A percentile compares a stretch with the other conserved stretches of the same genome.
phyloP scores from a whole-genome alignment of 1,139 yeast species.

The Ogataea hybrid region DNA sequence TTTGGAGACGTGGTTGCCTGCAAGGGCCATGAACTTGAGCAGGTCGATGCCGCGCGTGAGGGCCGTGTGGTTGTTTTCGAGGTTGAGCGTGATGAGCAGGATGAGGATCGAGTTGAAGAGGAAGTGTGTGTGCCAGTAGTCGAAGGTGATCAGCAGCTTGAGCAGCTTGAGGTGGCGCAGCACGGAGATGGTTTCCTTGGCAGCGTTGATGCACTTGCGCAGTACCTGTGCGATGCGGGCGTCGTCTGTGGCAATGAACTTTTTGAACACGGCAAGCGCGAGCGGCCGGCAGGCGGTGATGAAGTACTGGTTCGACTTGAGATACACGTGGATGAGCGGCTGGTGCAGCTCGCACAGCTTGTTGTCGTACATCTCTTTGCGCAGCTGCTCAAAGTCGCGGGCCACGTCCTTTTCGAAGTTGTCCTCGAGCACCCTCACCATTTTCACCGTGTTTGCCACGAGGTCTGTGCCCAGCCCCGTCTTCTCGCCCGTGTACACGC shows the following conservation, averaged over 20 bases:
- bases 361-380: conserved; percentile 17
- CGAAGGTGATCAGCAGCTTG: conserved; percentile 42
- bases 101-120: conserved; percentile 44
- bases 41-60: conserved; percentile 22
- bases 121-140: conserved; percentile 55
- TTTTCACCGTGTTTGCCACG: conserved; percentile 19
- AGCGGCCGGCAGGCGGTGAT: conserved; percentile 47
- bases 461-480: conserved; percentile 14
- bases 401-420: conserved; percentile 21
- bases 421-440: conserved; percentile 20
- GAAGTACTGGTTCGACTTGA: conserved; percentile 46
- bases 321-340: conserved; percentile 31
- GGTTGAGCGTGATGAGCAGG: conserved; percentile 36
- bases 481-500: conserved; percentile 16
- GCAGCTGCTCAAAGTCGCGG: conserved; percentile 19
- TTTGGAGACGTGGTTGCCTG: conserved; percentile 28
- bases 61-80: conserved; percentile 12
- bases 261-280: conserved; percentile 41
- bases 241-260: conserved; percentile 29
- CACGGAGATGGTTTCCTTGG: conserved; percentile 42
- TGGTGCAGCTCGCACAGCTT: conserved; percentile 17
- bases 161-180: conserved; percentile 37
- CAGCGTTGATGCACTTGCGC: conserved; percentile 40
- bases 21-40: conserved; percentile 26
- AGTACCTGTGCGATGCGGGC: conserved; percentile 37